A percentile compares a stretch with the other conserved stretches of the same genome.
These are phyloP conservation scores for Digitaria exilis DNA, from an alignment of 202 grass and related monocot species.

Conservation along the genomic window DNA sequence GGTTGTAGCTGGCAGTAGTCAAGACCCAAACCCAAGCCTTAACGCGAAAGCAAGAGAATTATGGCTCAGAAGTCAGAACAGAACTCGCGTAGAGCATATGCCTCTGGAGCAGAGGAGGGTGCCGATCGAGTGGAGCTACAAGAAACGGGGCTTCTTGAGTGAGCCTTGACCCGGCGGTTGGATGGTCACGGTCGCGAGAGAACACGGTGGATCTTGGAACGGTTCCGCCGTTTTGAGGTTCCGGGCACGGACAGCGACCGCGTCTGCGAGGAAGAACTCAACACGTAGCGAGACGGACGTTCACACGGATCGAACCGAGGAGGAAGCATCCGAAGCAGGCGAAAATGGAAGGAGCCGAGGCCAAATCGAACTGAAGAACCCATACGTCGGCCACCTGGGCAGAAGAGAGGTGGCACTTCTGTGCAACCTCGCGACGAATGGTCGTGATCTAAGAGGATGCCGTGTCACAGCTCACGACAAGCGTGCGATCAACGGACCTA, in stretches of 20 bases:
- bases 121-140: neutral
- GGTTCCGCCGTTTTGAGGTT: neutral
- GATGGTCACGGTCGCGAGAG: neutral
- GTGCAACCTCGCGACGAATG: neutral
- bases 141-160: neutral
- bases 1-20: neutral
- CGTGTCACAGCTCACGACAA: neutral
- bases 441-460: neutral
- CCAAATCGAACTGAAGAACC: neutral
- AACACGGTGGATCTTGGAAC: conserved; percentile 10
- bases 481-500: neutral
- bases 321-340: neutral
- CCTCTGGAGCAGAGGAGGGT: neutral
- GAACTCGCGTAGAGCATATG: neutral
- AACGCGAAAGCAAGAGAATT: conserved; percentile 36
- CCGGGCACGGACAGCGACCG: neutral
- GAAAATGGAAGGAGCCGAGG: neutral
- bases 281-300: conserved; percentile 16
- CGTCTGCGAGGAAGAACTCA: neutral
- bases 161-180: neutral
- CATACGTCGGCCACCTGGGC: too few species aligned
- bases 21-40: conserved; percentile 25
- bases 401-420: neutral
- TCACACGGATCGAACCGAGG: neutral
- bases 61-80: too few species aligned